A percentile compares a stretch with the other conserved stretches of the same genome.
These are phyloP conservation scores for Populus hybrid DNA, from an alignment of 441 rosid genomes.

Conservation along the genomic window DNA sequence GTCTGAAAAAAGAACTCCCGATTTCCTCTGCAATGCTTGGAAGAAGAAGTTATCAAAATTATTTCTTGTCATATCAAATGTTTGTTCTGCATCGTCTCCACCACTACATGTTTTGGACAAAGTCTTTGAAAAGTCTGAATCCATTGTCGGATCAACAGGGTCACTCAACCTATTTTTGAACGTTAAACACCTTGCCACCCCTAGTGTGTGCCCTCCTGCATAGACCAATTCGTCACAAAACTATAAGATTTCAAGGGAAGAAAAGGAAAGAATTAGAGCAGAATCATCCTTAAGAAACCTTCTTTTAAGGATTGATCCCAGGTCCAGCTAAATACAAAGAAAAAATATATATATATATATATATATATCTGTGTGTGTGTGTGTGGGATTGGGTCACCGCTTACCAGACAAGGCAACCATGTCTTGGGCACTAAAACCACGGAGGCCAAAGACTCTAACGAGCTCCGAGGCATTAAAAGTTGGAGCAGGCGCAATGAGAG, in stretches of 20 bases:
- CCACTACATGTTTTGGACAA: conserved; percentile 65
- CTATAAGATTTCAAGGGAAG: background rate
- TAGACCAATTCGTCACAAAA: background rate
- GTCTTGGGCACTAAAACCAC: conserved; percentile 66
- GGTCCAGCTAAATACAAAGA: background rate
- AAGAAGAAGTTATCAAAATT: conserved; percentile 68
- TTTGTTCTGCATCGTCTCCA: conserved; percentile 74
- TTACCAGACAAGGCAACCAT: conserved; percentile 89
- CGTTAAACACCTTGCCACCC: conserved; percentile 81
- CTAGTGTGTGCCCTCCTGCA: conserved; percentile 84
- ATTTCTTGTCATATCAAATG: conserved; percentile 61
- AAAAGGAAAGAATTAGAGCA: background rate
- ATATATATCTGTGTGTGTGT: no score
- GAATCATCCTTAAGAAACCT: background rate
- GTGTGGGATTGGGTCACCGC: background rate
- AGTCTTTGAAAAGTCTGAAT: conserved; percentile 48
- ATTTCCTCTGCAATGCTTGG: conserved; percentile 45
- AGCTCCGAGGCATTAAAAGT: conserved; percentile 67
- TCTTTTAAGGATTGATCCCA: background rate
- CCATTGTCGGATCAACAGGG: conserved; percentile 41
- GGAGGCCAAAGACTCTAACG: conserved; percentile 57
- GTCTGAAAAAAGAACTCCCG: conserved; percentile 84
- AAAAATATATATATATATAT: no score
- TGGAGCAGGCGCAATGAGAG: conserved; percentile 71
- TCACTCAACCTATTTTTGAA: conserved; percentile 59